Conservation (phyloP, 768 basidiomycete species). For the Imleria badia region DNA sequence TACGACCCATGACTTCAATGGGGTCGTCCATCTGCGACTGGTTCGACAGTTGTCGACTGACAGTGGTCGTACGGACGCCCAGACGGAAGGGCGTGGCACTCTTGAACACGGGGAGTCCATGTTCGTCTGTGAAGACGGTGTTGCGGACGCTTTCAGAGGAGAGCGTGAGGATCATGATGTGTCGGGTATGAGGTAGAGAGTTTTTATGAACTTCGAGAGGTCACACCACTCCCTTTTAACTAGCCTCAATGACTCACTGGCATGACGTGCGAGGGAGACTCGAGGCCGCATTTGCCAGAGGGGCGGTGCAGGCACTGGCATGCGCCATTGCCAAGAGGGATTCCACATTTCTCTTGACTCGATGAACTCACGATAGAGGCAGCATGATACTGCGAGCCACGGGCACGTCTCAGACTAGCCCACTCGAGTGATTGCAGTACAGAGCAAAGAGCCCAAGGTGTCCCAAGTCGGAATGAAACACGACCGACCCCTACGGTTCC, state of each 20-base stretch:
- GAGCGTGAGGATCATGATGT: conserved; percentile 25
- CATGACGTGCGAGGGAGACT: background rate
- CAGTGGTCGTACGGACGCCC: conserved; percentile 19
- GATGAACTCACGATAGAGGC: background rate
- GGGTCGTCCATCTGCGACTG: conserved; percentile 11
- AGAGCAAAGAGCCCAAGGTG: background rate
- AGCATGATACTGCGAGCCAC: background rate
- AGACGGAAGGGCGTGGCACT: conserved; percentile 24
- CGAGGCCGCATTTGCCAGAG: background rate
- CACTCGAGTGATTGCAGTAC: background rate
- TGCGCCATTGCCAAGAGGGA: background rate
- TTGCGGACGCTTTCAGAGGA: conserved; percentile 26
- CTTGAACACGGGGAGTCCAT: conserved; percentile 26
- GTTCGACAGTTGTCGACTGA: conserved; percentile 10
- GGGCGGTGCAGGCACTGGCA: conserved; percentile 2
- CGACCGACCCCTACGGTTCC: background rate
- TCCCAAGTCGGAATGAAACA: background rate
- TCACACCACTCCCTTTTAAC: conserved; percentile 1
- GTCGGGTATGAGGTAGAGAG: background rate
- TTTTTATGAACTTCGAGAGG: background rate
- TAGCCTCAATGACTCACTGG: background rate
- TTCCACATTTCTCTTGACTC: background rate
- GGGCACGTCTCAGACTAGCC: background rate
- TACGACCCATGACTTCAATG: conserved; percentile 30
- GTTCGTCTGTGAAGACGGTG: conserved; percentile 29